A percentile compares a stretch with the other conserved stretches of the same genome.
Conservation (phyloP, 345 rosid genomes). For the Salix udensis region DNA sequence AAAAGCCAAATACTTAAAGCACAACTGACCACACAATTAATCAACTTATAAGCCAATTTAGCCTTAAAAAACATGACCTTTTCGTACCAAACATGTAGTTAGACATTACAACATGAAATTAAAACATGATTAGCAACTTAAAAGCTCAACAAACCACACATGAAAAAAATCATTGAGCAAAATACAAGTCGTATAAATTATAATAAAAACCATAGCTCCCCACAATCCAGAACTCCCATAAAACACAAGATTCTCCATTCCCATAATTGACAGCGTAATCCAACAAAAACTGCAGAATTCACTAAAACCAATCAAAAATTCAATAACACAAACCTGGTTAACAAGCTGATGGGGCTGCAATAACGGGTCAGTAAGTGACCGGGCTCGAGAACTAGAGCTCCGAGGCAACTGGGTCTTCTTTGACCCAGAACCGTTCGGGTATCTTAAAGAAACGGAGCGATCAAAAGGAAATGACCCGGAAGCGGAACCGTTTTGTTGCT, state of each 20-base stretch:
- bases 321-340: conserved; percentile 53
- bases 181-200: not conserved
- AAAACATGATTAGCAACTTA: not conserved
- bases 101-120: not conserved
- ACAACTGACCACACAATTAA: not conserved
- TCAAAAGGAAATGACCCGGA: conserved; percentile 55
- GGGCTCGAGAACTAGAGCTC: conserved; percentile 82
- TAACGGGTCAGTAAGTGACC: conserved; percentile 84
- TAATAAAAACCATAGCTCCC: not conserved
- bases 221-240: not conserved
- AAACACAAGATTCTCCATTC: not conserved
- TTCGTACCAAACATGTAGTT: not conserved
- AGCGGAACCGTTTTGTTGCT: conserved; percentile 45
- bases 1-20: not conserved
- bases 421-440: conserved; percentile 47
- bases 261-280: not conserved
- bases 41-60: not conserved
- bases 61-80: not conserved
- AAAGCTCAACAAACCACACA: not conserved
- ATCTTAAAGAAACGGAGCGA: conserved; percentile 70
- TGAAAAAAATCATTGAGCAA: not conserved
- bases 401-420: conserved; percentile 72
- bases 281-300: not conserved
- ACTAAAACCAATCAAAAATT: not conserved
- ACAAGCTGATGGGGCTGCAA: conserved; percentile 85